Conservation (phyloP, 257 asterid species). For the Gentiana macrophylla region DNA sequence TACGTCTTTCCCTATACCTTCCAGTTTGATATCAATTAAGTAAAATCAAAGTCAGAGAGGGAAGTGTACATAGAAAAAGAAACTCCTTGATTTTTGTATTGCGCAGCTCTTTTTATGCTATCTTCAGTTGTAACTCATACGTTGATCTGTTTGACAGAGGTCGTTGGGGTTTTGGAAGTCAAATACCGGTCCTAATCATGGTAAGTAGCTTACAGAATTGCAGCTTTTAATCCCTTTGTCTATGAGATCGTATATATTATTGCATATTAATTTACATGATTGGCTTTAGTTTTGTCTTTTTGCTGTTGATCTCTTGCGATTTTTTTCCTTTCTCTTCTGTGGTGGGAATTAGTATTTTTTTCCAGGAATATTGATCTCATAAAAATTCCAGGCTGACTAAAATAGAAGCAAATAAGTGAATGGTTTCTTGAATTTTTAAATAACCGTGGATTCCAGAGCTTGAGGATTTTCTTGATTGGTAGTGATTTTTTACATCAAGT, state of each 20-base stretch:
- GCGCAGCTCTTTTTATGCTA: background rate
- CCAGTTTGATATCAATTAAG: too few species aligned
- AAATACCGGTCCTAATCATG: slow-evolving; percentile 39
- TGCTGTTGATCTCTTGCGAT: background rate
- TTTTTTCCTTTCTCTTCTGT: too few species aligned
- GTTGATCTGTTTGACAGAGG: slow-evolving; percentile 43
- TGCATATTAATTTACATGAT: background rate
- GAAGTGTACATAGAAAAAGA: background rate
- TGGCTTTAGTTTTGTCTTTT: background rate
- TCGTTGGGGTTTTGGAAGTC: slow-evolving; percentile 58
- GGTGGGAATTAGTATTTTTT: too few species aligned
- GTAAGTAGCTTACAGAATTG: slow-evolving; percentile 17
- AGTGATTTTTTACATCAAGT: too few species aligned
- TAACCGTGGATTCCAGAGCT: too few species aligned
- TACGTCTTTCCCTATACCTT: background rate
- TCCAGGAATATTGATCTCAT: too few species aligned
- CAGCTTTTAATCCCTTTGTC: slow-evolving; percentile 5
- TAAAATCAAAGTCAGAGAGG: too few species aligned
- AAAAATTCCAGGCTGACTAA: too few species aligned
- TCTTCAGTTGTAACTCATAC: slow-evolving; percentile 2
- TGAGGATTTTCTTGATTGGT: too few species aligned
- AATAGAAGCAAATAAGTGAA: too few species aligned
- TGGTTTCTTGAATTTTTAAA: too few species aligned
- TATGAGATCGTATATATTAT: background rate
- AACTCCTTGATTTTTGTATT: background rate